Conservation (phyloP, 2,329 filamentous ascomycete species). For the Penicillium expansum region DNA sequence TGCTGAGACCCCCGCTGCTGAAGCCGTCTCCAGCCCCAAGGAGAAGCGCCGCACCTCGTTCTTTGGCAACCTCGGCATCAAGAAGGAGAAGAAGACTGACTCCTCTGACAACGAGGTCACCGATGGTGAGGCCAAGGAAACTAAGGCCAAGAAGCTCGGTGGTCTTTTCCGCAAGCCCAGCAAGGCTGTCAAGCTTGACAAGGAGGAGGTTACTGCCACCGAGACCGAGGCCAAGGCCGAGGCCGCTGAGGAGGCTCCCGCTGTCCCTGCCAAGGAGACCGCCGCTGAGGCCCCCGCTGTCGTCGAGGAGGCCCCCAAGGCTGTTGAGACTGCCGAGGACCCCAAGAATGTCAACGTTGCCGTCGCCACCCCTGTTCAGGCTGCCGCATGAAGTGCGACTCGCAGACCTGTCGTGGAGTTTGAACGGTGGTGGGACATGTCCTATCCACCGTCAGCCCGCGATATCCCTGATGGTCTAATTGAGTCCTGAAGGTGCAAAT, state of each 20-base stretch:
- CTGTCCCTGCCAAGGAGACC: constrained; percentile 25
- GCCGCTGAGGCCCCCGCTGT: constrained; percentile 18
- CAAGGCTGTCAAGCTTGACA: constrained; percentile 47
- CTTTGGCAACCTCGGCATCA: constrained; percentile 53
- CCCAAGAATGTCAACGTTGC: constrained; percentile 36
- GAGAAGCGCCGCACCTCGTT: constrained; percentile 53
- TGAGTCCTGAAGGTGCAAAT: constrained; percentile 19
- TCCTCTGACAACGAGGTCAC: constrained; percentile 48
- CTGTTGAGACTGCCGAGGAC: constrained; percentile 32
- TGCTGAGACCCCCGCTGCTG: constrained; percentile 31
- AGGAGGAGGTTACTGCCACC: constrained; percentile 35
- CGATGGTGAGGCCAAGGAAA: constrained; percentile 43
- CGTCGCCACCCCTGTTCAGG: constrained; percentile 40
- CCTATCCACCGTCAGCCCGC: constrained; percentile 29
- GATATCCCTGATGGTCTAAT: constrained; percentile 21
- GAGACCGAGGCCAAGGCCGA: constrained; percentile 35
- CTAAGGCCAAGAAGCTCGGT: constrained; percentile 48
- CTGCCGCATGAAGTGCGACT: constrained; percentile 42
- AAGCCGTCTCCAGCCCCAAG: constrained; percentile 39
- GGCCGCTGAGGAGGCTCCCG: constrained; percentile 27
- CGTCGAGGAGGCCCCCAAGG: constrained; percentile 25
- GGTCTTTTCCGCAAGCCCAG: constrained; percentile 50
- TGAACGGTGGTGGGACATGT: constrained; percentile 44
- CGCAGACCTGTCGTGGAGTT: constrained; percentile 37
- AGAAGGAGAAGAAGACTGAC: constrained; percentile 53